These are phyloP conservation scores for Paramyrothecium roridum DNA, from an alignment of 2,329 filamentous ascomycete species.

Conservation along the genomic window DNA sequence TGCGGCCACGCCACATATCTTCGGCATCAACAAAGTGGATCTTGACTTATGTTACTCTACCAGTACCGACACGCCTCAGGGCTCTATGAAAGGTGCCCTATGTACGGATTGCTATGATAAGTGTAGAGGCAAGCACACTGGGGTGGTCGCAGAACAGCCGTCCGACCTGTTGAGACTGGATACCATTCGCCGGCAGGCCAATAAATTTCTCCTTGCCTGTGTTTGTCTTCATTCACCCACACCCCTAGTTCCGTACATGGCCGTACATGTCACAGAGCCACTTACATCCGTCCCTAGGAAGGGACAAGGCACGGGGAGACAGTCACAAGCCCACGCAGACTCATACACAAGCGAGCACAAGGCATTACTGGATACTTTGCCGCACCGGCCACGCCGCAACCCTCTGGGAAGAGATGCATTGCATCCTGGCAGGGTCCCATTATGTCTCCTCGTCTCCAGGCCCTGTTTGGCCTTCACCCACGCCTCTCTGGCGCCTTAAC, in stretches of 20 bases:
- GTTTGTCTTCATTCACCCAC: neutral
- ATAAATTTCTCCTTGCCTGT: neutral
- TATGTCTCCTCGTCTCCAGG: neutral
- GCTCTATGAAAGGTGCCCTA: neutral
- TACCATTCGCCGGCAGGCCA: neutral
- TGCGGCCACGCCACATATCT: neutral
- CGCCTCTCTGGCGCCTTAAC: neutral
- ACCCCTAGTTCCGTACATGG: slow-evolving; percentile 1
- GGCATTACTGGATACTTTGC: neutral
- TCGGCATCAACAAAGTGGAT: neutral
- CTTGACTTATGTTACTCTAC: neutral
- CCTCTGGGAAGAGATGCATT: neutral
- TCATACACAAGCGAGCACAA: slow-evolving; percentile 16
- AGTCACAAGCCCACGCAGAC: slow-evolving; percentile 17
- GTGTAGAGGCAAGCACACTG: neutral
- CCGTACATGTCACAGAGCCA: slow-evolving; percentile 3
- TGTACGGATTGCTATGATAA: neutral
- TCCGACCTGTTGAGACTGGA: neutral
- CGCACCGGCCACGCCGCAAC: neutral
- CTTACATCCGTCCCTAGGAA: slow-evolving; percentile 11
- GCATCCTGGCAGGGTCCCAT: neutral
- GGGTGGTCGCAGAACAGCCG: neutral
- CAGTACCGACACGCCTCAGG: neutral
- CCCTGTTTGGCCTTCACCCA: neutral
- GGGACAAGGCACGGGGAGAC: slow-evolving; percentile 15